These are phyloP conservation scores for Chlorella ohadii DNA, from an alignment of 139 green algal species.

Conservation along the genomic window DNA sequence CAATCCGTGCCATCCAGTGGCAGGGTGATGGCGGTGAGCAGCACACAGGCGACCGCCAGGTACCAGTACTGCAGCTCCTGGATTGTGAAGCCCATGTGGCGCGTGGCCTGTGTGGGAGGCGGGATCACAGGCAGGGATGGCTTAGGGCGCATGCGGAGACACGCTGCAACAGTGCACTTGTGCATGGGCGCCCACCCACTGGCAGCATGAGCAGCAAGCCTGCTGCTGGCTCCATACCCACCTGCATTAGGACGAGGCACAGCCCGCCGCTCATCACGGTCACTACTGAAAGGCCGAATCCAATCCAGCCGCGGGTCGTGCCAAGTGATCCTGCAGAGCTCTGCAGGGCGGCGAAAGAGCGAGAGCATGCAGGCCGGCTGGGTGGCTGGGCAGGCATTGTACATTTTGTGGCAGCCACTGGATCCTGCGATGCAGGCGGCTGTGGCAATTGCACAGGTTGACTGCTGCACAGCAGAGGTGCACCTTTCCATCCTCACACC, in stretches of 20 bases:
- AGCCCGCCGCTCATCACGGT: background rate
- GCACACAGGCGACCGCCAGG: background rate
- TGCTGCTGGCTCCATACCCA: no score
- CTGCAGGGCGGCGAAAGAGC: background rate
- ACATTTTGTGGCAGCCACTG: no score
- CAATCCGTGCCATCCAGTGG: background rate
- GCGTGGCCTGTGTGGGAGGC: background rate
- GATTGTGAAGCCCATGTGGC: background rate
- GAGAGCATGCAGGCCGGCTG: no score
- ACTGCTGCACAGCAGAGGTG: no score
- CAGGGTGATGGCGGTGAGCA: background rate
- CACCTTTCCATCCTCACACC: background rate
- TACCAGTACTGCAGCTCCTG: background rate
- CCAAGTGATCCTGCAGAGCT: background rate
- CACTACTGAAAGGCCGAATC: background rate
- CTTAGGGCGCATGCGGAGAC: no score
- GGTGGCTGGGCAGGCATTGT: no score
- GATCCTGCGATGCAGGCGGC: no score
- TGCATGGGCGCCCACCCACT: no score
- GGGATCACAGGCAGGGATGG: no score
- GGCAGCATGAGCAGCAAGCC: no score
- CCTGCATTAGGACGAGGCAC: background rate
- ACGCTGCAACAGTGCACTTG: no score
- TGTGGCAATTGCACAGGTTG: no score
- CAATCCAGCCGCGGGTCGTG: background rate